A percentile compares a stretch with the other conserved stretches of the same genome.
phyloP scores from a whole-genome alignment of 768 basidiomycete species.

The Podaxis rugospora region DNA sequence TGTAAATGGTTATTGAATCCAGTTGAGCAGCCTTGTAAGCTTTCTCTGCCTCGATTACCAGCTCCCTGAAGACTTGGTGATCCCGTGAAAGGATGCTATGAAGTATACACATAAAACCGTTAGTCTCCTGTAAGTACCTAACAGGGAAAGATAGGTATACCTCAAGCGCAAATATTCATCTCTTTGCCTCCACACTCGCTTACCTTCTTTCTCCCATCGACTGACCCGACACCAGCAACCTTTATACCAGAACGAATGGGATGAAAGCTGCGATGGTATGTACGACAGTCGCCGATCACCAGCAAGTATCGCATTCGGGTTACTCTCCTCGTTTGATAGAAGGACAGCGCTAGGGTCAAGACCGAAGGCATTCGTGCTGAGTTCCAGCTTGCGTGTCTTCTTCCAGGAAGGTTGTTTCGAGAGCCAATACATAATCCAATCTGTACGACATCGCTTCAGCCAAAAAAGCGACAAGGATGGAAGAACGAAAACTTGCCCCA shows the following conservation, averaged over 20 bases:
- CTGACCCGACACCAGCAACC: conserved; percentile 36
- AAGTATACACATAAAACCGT: not conserved
- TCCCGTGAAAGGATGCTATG: conserved; percentile 46
- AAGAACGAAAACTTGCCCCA: conserved; percentile 38
- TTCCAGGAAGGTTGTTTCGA: conserved; percentile 59
- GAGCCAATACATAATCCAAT: conserved; percentile 72
- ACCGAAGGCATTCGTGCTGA: conserved; percentile 40
- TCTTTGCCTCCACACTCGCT: conserved; percentile 26
- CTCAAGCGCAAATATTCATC: conserved; percentile 38
- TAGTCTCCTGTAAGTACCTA: not conserved
- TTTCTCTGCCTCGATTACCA: conserved; percentile 52
- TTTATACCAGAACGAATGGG: conserved; percentile 46
- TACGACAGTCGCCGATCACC: conserved; percentile 33
- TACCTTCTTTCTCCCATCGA: conserved; percentile 29
- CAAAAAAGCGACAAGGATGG: not conserved
- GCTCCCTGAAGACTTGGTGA: conserved; percentile 40
- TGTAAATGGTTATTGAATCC: conserved; percentile 47
- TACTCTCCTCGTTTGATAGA: conserved; percentile 30
- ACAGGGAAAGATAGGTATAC: conserved; percentile 23
- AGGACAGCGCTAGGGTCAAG: conserved; percentile 26
- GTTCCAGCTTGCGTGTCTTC: conserved; percentile 44
- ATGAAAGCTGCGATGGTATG: conserved; percentile 35
- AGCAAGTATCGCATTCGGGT: conserved; percentile 18
- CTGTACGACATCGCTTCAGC: conserved; percentile 25
- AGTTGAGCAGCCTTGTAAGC: conserved; percentile 48